phyloP scores from a whole-genome alignment of 352 stramenopile genomes.

The Phytophthora foliorum region DNA sequence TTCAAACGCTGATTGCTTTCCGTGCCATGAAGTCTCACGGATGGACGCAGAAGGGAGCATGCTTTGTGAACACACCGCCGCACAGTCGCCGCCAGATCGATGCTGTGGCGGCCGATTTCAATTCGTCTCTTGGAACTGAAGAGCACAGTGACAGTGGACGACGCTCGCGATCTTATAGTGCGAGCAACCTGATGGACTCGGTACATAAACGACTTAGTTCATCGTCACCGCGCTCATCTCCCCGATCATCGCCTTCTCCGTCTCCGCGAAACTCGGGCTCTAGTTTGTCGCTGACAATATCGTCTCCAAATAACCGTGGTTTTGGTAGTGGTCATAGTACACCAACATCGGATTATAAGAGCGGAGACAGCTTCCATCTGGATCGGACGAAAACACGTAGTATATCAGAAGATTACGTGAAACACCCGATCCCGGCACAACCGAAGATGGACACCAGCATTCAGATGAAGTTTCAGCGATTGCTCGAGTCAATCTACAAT shows the following conservation, averaged over 20 bases:
- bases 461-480: constrained; percentile 82
- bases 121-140: constrained; percentile 80
- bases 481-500: constrained; percentile 88
- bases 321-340: constrained; percentile 75
- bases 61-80: constrained; percentile 88
- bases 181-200: constrained; percentile 86
- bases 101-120: constrained; percentile 89
- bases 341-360: constrained; percentile 67
- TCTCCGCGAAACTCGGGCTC: constrained; percentile 58
- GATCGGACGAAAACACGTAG: constrained; percentile 74
- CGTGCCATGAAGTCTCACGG: constrained; percentile 88
- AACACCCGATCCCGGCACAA: constrained; percentile 59
- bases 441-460: constrained; percentile 90
- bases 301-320: constrained; percentile 74
- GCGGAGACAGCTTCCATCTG: constrained; percentile 63
- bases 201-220: constrained; percentile 83
- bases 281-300: constrained; percentile 76
- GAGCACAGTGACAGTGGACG: constrained; percentile 60
- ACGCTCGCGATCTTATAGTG: constrained; percentile 82
- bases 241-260: constrained; percentile 64
- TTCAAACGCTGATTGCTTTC: constrained; percentile 88
- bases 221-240: constrained; percentile 73
- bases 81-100: constrained; percentile 90
- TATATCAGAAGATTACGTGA: constrained; percentile 84
- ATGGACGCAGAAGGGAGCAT: constrained; percentile 88